Percentiles rank a stretch among this genome's conserved stretches.
Conservation (phyloP, 495 filamentous ascomycete species). For the Lasiosphaeria ovina region DNA sequence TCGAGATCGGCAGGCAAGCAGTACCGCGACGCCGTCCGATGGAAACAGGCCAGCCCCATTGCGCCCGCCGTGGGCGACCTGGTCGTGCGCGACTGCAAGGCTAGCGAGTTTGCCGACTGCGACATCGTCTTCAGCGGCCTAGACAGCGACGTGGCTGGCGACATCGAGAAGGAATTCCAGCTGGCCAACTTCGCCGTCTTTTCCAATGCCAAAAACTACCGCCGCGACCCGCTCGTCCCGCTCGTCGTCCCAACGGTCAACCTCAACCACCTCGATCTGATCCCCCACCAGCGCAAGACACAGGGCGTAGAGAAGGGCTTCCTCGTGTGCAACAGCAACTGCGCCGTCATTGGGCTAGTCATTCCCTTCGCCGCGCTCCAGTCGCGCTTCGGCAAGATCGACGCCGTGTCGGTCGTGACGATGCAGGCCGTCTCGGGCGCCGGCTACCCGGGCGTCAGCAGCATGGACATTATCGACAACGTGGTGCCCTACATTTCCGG, state of each 20-base stretch:
- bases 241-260: slow-evolving; percentile 85
- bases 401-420: slow-evolving; percentile 77
- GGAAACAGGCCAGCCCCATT: slow-evolving; percentile 81
- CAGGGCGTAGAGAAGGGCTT: slow-evolving; percentile 72
- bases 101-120: slow-evolving; percentile 73
- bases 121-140: slow-evolving; percentile 89
- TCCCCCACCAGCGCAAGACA: slow-evolving; percentile 69
- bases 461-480: slow-evolving; percentile 73
- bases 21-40: slow-evolving; percentile 77
- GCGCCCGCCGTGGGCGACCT: slow-evolving; percentile 62
- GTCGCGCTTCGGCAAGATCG: slow-evolving; percentile 70
- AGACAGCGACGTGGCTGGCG: slow-evolving; percentile 78
- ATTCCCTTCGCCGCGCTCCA: slow-evolving; percentile 85
- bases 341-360: slow-evolving; percentile 83
- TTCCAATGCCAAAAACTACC: slow-evolving; percentile 88
- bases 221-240: slow-evolving; percentile 77
- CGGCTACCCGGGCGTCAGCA: slow-evolving; percentile 83
- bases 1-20: slow-evolving; percentile 75
- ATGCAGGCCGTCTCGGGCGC: slow-evolving; percentile 84
- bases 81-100: slow-evolving; percentile 70
- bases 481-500: slow-evolving; percentile 84
- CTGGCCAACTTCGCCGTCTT: slow-evolving; percentile 76
- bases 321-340: slow-evolving; percentile 87
- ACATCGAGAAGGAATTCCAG: slow-evolving; percentile 79
- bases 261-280: slow-evolving; percentile 71